Base-by-base conservation (phyloP, 495 filamentous ascomycete genomes). In the Parathielavia appendiculata region DNA sequence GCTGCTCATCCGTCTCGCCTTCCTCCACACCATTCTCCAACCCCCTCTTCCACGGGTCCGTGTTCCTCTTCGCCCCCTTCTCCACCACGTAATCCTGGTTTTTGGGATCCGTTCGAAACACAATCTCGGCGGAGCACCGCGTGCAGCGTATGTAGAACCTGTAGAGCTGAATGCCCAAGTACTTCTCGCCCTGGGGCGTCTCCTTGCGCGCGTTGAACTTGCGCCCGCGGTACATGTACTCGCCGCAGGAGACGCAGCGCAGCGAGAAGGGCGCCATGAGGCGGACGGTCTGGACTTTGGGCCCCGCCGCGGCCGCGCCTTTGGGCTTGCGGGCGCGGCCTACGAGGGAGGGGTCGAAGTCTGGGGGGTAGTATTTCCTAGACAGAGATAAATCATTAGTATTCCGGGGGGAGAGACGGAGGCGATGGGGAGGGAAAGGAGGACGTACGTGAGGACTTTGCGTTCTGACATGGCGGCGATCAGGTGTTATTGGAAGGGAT, bases 201-300 rank as follows among this genome's bases (percentile, higher is more conserved):
- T 97, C 90, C 63, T 99, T 99, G 51, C 91, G 85, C 3, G 93
- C 92, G 73, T 97, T 98, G 81, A 96, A 97, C 66, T 97, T 97
- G 49, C 92, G 86, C 1, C 92, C 92, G 62, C 90, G 89, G 78
- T 97, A 96, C 69, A 98, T 97, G 79, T 89, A 97, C 76, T 97
- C 92, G 68, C 90, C 92, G 72, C 92, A 97, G 52, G 83, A 77
- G 17, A 81, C 86, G 71, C 95, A 97, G 73, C 89, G 90, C 88
- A 99, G 95, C 26, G 84, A 73, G 51, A 97, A 99, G 58, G 95
- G 95, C 0, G 93, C 91, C 90, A 97, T 97, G 19, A 99, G 78
- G n/a, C 95, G 89, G 47, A 97, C 91, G 5, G 87, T 90, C 66
- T 92, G 88, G 19, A 90, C 82, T 61, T 92, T 92, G 5, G 88